Conservation (phyloP, 495 filamentous ascomycete genomes). For the Cercophora sp. region DNA sequence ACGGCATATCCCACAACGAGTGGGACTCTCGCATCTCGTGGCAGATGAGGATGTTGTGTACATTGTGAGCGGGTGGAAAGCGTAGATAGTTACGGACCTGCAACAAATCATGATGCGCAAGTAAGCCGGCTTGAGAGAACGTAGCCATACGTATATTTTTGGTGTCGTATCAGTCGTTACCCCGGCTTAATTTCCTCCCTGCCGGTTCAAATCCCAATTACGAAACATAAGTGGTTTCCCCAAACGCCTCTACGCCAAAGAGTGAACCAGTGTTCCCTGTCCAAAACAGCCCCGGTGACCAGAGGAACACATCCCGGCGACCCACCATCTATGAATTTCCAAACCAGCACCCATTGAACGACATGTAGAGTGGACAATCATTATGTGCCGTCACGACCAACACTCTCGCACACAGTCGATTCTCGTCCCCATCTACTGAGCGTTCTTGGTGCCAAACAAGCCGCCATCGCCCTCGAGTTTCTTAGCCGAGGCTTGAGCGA, state of each 20-base stretch:
- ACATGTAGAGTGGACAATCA: too few species aligned
- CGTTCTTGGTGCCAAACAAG: conserved; percentile 16
- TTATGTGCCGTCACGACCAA: too few species aligned
- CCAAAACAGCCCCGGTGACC: too few species aligned
- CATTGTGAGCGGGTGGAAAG: conserved; percentile 78
- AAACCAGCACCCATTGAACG: too few species aligned
- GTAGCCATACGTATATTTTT: neutral
- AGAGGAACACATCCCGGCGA: too few species aligned
- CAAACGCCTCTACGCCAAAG: neutral
- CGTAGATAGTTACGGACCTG: conserved; percentile 26
- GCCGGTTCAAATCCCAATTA: neutral
- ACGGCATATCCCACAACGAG: conserved; percentile 88
- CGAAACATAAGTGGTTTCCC: neutral
- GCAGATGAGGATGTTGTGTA: conserved; percentile 96
- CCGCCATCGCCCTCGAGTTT: conserved; percentile 39
- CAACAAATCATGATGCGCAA: neutral
- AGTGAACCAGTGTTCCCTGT: neutral
- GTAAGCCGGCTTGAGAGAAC: neutral
- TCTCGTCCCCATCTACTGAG: too few species aligned
- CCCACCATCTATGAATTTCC: too few species aligned
- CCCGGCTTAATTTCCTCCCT: neutral
- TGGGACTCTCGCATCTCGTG: conserved; percentile 82
- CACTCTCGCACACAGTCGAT: too few species aligned
- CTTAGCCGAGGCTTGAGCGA: conserved; percentile 58
- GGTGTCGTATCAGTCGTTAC: conserved; percentile 14